These are phyloP conservation scores for Eucalyptus regnans DNA, from an alignment of 345 rosid species.

Conservation along the genomic window DNA sequence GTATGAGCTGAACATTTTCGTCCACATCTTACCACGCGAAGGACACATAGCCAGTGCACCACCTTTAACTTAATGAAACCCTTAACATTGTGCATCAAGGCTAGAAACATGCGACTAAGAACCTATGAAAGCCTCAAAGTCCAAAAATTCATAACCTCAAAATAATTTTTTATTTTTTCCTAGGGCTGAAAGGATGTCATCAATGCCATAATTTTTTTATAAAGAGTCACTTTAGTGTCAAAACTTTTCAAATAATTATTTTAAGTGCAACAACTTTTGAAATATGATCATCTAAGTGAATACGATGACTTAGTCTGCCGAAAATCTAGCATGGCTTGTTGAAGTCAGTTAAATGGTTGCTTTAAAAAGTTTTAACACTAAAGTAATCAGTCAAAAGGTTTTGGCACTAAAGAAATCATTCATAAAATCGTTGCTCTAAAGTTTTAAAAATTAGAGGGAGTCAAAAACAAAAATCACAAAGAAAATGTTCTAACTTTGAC, in stretches of 20 bases:
- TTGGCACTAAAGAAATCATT: fast-evolving
- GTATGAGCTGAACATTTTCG: neutral
- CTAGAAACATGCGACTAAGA: neutral
- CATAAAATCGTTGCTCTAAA: too few relatives aligned
- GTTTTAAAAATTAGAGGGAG: too few relatives aligned
- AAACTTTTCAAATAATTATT: too few relatives aligned
- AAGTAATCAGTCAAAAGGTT: too few relatives aligned
- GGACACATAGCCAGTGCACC: neutral
- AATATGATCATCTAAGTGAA: too few relatives aligned
- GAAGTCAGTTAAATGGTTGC: neutral
- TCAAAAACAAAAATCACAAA: neutral
- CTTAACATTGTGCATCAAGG: neutral
- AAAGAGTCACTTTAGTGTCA: fast-evolving
- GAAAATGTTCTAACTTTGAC: neutral
- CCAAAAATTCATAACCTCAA: neutral
- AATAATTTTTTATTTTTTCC: too few relatives aligned
- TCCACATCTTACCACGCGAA: neutral
- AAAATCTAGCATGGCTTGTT: neutral
- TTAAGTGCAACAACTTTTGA: fast-evolving
- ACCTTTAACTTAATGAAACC: neutral
- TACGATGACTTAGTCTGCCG: fast-evolving
- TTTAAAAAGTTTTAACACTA: too few relatives aligned
- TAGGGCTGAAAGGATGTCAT: too few relatives aligned
- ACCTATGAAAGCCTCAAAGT: neutral
- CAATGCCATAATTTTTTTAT: neutral